Base-by-base conservation (phyloP, 495 filamentous ascomycete species). In the Wilcoxina mikolae region DNA sequence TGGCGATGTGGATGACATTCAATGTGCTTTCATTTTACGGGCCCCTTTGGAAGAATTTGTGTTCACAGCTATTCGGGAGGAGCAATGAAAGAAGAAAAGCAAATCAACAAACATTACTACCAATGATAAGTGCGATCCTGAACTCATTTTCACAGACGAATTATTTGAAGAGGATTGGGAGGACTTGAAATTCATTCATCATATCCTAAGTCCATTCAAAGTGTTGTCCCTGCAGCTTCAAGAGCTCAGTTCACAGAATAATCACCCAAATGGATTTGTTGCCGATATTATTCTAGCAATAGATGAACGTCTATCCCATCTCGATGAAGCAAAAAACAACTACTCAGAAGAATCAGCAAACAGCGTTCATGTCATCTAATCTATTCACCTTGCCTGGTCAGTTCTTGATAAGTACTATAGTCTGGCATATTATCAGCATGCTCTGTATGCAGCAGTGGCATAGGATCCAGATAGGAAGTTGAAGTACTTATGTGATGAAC, bases 1-100 rank as follows among this genome's bases (percentile, higher is more conserved):
- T 11, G 41, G 28, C 20, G 27, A 42, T 53, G 17, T 5, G 11
- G 50, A 53, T 2, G n/a, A 9, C 10, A 53, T 53, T 4, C 22
- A 41, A 15, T 12, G 50, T 20, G 50, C 50, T 1, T 41, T 53
- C 28, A n/a, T n/a, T n/a, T 31, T 53, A 1, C 22, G 38, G 20
- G 50, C 39, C 10, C 28, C 50, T 3, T 41, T 53, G 18, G 28
- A 53, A 11, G 50, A 53, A 17, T 53, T 41, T 41, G 31, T 53
- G 23, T 12, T 11, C 1, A 5, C 9, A 22, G 7, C 50, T 20
- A 41, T 53, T 10, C 50, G 50, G 7, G n/a, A n/a, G n/a, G n/a
- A n/a, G n/a, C n/a, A n/a, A n/a, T n/a, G n/a, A n/a, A n/a, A n/a
- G n/a, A n/a, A n/a, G n/a, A n/a, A n/a, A n/a, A n/a, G n/a, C n/a